Percentiles rank a stretch among this genome's conserved stretches.
Evolutionary conservation across 495 filamentous ascomycete genomes (phyloP).

Genomic region (Entonaema liquescens): DNA sequence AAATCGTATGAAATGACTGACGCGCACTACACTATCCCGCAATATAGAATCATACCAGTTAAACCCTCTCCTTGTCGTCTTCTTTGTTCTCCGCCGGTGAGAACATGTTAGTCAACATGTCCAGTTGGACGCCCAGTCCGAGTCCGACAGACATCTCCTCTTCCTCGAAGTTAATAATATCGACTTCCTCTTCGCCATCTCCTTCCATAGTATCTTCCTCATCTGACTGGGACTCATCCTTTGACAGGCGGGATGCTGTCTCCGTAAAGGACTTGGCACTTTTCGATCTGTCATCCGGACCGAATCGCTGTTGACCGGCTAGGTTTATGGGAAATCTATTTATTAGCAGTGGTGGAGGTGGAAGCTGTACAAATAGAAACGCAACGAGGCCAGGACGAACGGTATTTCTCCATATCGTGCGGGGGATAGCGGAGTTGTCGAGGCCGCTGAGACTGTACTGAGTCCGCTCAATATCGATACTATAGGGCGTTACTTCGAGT

Average conservation of each 20-base stretch:
- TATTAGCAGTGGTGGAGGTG: no score
- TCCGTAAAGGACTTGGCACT: no score
- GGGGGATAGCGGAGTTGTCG: background rate
- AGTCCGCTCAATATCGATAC: no score
- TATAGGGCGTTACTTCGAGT: background rate
- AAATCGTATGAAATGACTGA: background rate
- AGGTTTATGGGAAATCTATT: no score
- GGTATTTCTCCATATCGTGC: conserved; percentile 5
- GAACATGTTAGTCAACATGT: conserved; percentile 24
- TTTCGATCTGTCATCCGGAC: no score
- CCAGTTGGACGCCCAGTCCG: conserved; percentile 7
- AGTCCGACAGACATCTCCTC: conserved; percentile 11
- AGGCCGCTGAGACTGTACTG: background rate
- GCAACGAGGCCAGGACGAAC: conserved; percentile 20
- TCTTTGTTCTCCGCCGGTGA: background rate
- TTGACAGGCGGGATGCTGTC: no score
- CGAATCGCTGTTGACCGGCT: no score
- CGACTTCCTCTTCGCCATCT: conserved; percentile 13
- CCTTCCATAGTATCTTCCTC: background rate
- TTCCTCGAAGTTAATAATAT: conserved; percentile 32
- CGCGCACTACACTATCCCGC: background rate
- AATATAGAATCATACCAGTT: background rate
- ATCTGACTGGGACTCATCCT: background rate
- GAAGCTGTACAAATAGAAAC: conserved; percentile 14
- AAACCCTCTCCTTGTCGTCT: background rate